Percentiles rank a stretch among this genome's conserved stretches.
Evolutionary conservation across 1,284 basidiomycete species (phyloP).

Genomic region (Malassezia cuniculi): DNA sequence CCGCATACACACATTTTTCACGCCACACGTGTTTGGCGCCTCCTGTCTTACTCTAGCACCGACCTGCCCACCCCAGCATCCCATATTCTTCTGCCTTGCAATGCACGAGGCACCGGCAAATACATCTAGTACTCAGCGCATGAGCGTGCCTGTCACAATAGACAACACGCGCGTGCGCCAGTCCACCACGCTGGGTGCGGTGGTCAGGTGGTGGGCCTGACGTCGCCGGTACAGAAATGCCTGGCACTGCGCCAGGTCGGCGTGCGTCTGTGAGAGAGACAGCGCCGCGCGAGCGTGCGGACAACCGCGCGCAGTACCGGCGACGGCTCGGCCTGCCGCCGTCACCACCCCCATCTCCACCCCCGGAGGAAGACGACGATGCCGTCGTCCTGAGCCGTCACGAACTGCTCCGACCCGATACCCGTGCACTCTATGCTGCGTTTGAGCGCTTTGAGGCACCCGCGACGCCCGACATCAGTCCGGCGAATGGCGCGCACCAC

Average conservation of each 20-base stretch:
- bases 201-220: constrained; percentile 19
- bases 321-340: not conserved
- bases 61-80: no score
- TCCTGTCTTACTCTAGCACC: no score
- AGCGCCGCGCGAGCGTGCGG: constrained; percentile 6
- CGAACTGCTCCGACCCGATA: no score
- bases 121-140: no score
- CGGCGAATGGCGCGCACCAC: constrained; percentile 27
- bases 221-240: constrained; percentile 15
- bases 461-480: constrained; percentile 32
- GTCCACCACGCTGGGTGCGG: constrained; percentile 10
- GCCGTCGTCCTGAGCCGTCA: no score
- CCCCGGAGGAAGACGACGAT: no score
- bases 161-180: not conserved
- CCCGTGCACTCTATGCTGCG: constrained; percentile 3
- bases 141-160: no score
- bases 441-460: constrained; percentile 16
- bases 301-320: not conserved
- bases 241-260: constrained; percentile 16
- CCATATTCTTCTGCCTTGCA: no score
- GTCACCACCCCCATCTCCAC: constrained; percentile 6
- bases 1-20: no score
- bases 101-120: no score
- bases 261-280: constrained; percentile 22
- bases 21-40: no score